Evolutionary conservation across 202 grass and related monocot species (phyloP), one percentile per base, ranked within the genome.

Genomic region (Saccharum hybrid): DNA sequence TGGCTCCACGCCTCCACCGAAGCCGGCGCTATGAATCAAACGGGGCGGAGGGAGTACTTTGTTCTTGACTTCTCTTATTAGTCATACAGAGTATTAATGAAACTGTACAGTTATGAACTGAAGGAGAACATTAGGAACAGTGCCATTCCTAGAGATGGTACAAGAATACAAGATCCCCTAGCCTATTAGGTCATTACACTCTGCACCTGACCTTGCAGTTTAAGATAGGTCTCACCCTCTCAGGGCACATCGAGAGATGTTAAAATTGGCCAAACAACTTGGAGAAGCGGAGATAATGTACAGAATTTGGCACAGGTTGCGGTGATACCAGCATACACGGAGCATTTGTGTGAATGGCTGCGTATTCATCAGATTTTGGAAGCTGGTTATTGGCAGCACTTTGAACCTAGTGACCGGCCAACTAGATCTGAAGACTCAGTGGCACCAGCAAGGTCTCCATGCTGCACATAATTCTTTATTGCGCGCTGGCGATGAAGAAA

Each of bases 391-490:
- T 36, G 7, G 65, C 76, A 26, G 23, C 12, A 76, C 21, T 64
- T 63, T 66, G 66, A 59, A 81, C 64, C 36, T 38, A 36, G 22
- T 64, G 30, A 72, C 37, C 15, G 37, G 65, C 28, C 46, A 59
- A 45, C 21, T 39, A 49, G 40, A 66, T 60, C 63, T 41, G 18
- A 67, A 81, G 63, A 41, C 54, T 75, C 39, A 61, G 49, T 62
- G 62, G 34, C 23, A 54, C 54, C 34, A 71, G 66, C 33, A 63
- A 41, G 34, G 13, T 39, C 64, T 37, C 22, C 43, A 63, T 86
- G 33, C 23, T 56, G 62, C 84, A 46, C 54, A 62, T 36, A 71
- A 28, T 74, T 83, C 63, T 86, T 40, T 72, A 14, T 46, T 45
- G 60, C 72, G 33, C 15, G 49, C 19, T 52, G 71, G 71, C 1